phyloP scores from a whole-genome alignment of 2,329 filamentous ascomycete species.

The Nakataea oryzae region DNA sequence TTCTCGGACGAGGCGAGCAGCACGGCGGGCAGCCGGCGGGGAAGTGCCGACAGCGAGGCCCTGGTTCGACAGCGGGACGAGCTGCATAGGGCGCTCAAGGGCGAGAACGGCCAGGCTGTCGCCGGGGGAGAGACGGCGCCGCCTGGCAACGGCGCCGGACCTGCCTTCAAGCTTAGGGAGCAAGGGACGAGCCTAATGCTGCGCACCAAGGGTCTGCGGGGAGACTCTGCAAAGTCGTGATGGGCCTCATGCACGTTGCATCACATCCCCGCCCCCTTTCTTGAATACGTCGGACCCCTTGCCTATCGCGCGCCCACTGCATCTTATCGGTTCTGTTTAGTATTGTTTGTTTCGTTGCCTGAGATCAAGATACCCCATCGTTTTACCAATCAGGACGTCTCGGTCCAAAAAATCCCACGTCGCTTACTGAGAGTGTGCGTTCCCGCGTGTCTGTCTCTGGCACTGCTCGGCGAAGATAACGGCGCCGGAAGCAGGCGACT shows the following conservation, averaged over 20 bases:
- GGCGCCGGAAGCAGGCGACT: background rate
- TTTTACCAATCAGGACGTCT: background rate
- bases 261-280: background rate
- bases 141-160: background rate
- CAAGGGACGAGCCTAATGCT: conserved; percentile 35
- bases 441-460: background rate
- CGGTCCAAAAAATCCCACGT: background rate
- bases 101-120: conserved; percentile 7
- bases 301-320: background rate
- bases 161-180: conserved; percentile 27
- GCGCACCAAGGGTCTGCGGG: conserved; percentile 45
- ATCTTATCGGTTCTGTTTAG: background rate
- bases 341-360: background rate
- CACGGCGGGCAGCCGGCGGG: conserved; percentile 27
- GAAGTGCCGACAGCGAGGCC: conserved; percentile 32
- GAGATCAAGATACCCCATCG: background rate
- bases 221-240: conserved; percentile 24
- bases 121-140: conserved; percentile 9
- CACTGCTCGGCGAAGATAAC: background rate
- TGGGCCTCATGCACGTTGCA: background rate
- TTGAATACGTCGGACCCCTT: background rate
- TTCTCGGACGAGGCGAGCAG: conserved; percentile 19
- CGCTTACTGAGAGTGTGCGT: background rate
- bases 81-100: conserved; percentile 24
- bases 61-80: conserved; percentile 28